A percentile compares a stretch with the other conserved stretches of the same genome.
Evolutionary conservation across 495 filamentous ascomycete species (phyloP).

Genomic region (Parathielavia appendiculata): DNA sequence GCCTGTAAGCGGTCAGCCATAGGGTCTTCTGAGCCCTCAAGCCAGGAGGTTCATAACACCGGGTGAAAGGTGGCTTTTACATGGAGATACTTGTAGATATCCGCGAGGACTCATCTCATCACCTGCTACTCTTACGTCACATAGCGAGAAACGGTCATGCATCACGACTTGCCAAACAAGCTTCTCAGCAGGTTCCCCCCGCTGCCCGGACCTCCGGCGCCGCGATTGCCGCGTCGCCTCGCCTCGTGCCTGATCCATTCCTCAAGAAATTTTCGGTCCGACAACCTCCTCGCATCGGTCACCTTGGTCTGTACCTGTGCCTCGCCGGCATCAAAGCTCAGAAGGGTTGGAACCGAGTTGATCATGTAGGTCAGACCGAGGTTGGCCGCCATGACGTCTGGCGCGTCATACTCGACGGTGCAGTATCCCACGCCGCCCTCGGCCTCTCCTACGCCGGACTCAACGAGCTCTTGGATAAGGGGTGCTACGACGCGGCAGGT

Average conservation of each 20-base stretch:
- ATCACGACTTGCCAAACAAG: constrained; percentile 39
- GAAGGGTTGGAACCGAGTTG: constrained; percentile 60
- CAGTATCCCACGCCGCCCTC: constrained; percentile 57
- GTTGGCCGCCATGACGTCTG: constrained; percentile 49
- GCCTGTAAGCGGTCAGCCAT: too few relatives aligned
- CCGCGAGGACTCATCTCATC: too few relatives aligned
- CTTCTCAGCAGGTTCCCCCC: constrained; percentile 15
- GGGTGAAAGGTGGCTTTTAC: too few relatives aligned
- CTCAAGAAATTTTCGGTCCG: constrained; percentile 49
- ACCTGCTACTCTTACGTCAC: too few relatives aligned
- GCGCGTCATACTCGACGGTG: constrained; percentile 59
- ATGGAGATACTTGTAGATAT: too few relatives aligned
- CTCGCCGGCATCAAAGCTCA: constrained; percentile 60
- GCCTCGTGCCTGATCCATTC: constrained; percentile 57
- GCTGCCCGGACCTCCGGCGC: constrained; percentile 37
- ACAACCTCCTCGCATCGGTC: constrained; percentile 48
- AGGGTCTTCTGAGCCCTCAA: too few relatives aligned
- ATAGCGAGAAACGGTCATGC: background rate
- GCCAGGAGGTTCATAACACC: too few relatives aligned
- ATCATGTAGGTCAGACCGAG: constrained; percentile 57
- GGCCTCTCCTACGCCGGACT: constrained; percentile 53
- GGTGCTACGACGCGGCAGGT: constrained; percentile 54
- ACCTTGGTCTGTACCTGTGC: constrained; percentile 52
- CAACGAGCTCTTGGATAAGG: constrained; percentile 48
- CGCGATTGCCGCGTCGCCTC: constrained; percentile 43